Base-by-base conservation (phyloP, 2,329 filamentous ascomycete genomes). In the Hypoxylon sp. region DNA sequence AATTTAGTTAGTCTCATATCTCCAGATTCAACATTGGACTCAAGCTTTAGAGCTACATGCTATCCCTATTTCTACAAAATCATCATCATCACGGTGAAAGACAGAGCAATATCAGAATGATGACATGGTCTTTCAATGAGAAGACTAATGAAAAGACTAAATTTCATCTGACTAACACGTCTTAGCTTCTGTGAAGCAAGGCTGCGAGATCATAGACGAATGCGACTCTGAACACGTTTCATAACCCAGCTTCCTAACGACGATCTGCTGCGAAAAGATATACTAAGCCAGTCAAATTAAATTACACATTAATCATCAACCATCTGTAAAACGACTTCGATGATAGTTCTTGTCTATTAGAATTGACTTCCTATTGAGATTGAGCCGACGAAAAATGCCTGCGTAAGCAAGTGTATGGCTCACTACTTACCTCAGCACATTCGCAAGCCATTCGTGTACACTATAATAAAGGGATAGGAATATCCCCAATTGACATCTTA, bases 401-500 rank as follows among this genome's bases (percentile, higher is more conserved):
- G 39, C 11, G 11, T 63, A 22, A 58, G 53, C 24, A 5, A 37
- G 39, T 60, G 63, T 55, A 68, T 68, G 61, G 65, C 62, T 61
- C 24, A 50, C 31, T 42, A 48, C 39, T 60, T 52, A 22, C 31
- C 60, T 42, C 51, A 47, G 13, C 10, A 35, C 10, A 35, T 47
- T 44, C 59, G 55, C 65, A 47, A 46, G 51, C 29, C 47, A 47
- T 37, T 59, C 62, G 59, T 62, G 65, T 31, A 39, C 24, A 22
- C n/a, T 39, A 57, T 31, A 47, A 13, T 37, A 47, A 50, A 51
- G 37, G 33, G n/a, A 37, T 59, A 55, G 13, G 22, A 52, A 53
- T 68, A 59, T 71, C 63, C 22, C 71, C 68, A 62, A 65, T 68
- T 65, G 37, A 17, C 24, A 59, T 51, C 33, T 57, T 51, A 63